Base-by-base conservation (phyloP, 2,329 filamentous ascomycete species). In the Penicillium sp. region DNA sequence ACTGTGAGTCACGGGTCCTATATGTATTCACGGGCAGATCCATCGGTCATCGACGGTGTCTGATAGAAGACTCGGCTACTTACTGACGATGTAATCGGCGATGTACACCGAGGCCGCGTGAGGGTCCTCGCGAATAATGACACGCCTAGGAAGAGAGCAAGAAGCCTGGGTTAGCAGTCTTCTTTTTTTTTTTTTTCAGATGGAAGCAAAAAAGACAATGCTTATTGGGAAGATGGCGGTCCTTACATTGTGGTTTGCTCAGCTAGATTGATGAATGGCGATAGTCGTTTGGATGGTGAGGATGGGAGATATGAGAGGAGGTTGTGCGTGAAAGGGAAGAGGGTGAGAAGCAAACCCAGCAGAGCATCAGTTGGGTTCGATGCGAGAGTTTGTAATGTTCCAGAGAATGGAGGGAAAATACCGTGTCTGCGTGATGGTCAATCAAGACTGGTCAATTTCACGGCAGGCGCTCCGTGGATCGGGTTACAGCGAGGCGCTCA, bases 121-220 rank as follows among this genome's bases (percentile, higher is more conserved):
- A 58, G 84, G 77, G 62, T 88, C 78, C 67, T 90, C 83, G 66
- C 86, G 80, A 65, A 93, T 86, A 69, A 93, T 90, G 63, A 93
- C 81, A 73, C 87, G 84, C 88, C 88, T 93, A 60, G 59, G 39
- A 12, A 26, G 13, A 3, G 13, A 18, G n/a, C 11, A 37, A 11
- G 9, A 44, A 46, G 25, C 41, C 49, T 32, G 39, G 32, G 28
- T 56, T 51, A 61, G 51, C 38, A 32, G n/a, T 24, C 4, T 39
- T 25, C 6, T 9, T 35, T 32, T 28, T 41, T 32, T 28, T 41
- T 6, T 3, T 32, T 32, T 7, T 4, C 7, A 8, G 8, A 32
- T 11, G 29, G 29, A 32, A 7, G 3, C 11, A 11, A 32, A 5
- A 1, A 18, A 28, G 18, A 12, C 4, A 28, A 41, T 13, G 32